A percentile compares a stretch with the other conserved stretches of the same genome.
phyloP scores from a whole-genome alignment of 345 rosid genomes.

The Corchorus olitorius region DNA sequence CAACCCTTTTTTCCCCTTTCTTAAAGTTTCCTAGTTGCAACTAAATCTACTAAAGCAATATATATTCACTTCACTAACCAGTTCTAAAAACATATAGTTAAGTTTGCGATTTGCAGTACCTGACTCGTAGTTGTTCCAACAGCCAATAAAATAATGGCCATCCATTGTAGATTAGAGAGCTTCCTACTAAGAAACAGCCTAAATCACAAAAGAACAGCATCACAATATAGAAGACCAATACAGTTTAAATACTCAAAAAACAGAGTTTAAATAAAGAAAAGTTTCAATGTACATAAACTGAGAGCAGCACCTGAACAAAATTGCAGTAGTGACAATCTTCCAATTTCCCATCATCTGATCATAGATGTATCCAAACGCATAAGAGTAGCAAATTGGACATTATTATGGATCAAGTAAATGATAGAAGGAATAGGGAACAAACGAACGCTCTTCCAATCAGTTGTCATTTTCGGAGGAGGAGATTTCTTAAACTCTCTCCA shows the following conservation, averaged over 20 bases:
- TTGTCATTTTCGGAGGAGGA: constrained; percentile 69
- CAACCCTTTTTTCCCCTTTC: not conserved
- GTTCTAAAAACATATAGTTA: not conserved
- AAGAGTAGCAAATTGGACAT: constrained; percentile 92
- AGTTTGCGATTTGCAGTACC: constrained; percentile 29
- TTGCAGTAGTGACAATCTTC: constrained; percentile 92
- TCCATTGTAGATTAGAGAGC: constrained; percentile 71
- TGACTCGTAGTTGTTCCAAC: constrained; percentile 81
- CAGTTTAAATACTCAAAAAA: not conserved
- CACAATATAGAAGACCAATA: not conserved
- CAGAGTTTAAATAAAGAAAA: not conserved
- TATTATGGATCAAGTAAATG: constrained; percentile 86
- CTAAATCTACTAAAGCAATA: not conserved
- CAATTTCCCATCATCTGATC: constrained; percentile 97
- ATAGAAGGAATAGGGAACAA: constrained; percentile 85
- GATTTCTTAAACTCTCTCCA: constrained; percentile 63
- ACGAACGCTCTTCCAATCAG: constrained; percentile 83
- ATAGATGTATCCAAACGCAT: constrained; percentile 90
- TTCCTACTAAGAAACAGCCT: constrained; percentile 63
- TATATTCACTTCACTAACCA: no score
- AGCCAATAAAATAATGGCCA: constrained; percentile 69
- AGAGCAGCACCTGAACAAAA: constrained; percentile 69
- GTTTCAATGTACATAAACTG: no score
- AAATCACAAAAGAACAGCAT: not conserved
- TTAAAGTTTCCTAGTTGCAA: not conserved